Evolutionary conservation across 768 basidiomycete species (phyloP), one percentile per base, ranked within the genome.

Genomic region (Auriscalpium vulgare): DNA sequence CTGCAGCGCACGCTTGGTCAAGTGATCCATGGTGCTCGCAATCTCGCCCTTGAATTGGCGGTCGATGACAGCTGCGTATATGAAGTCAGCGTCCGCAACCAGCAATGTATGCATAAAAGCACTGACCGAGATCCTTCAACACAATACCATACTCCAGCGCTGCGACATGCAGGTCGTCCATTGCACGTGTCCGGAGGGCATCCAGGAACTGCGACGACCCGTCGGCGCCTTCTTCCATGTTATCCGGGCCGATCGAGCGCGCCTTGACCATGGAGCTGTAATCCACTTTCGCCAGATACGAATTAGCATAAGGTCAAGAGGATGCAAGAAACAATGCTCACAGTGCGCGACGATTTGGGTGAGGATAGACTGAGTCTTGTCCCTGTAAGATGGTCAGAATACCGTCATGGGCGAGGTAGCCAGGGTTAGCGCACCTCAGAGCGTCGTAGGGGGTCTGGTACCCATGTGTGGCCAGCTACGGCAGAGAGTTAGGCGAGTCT

Each of bases 11-110:
- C 90, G 79, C 4, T 88, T 88, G 63, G 88, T 91, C 53, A 91
- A 75, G 65, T 88, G 88, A 65, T 91, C 86, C 89, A 91, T 91
- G 1, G 88, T 88, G 29, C 78, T 72, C 1, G 88, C 90, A 61
- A 91, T 90, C 65, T 92, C 89, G 56, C 88, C 89, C 74, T 92
- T 91, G 75, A 92, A 92, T 62, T 91, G 86, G 35, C 90, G 75
- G 66, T 91, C 88, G 56, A 91, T 91, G 54, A 92, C 90, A 54
- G 89, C 90, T 84, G 55, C 55, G 17, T 10, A 10, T 17, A 36
- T n/a, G 10, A n/a, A 19, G 3, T 11, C 38, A 21, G 36, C 2
- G 21, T 51, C 34, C 34, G 37, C n/a, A 10, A 49, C 19, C 36
- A 10, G 14, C 23, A 37, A 14, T 21, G 49, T 10, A 14, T 19